Base-by-base conservation (phyloP, 2,329 filamentous ascomycete species). In the Arthrobotrys iridis region DNA sequence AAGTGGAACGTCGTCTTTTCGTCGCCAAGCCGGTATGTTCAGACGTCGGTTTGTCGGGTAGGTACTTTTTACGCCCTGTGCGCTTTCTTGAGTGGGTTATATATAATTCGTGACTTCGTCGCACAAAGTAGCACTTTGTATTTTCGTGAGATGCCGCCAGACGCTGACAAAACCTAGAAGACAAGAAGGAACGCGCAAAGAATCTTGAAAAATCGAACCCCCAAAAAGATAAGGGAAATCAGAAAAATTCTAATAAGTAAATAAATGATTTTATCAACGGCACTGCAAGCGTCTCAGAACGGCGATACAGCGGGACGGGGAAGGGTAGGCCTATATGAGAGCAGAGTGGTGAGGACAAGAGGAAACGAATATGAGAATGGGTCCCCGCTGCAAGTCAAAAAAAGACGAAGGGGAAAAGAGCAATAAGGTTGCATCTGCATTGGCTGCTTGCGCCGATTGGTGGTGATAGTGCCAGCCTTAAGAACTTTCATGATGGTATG, bases 61-160 rank as follows among this genome's bases (percentile, higher is more conserved):
- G 50, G 50, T 55, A 24, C 50, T 18, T 35, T 37, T 37, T n/a
- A 4, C 30, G 50, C 30, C n/a, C 33, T 35, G 28, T 33, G 26
- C 50, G 37, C 50, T 11, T 22, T n/a, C 15, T 55, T 22, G 46
- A 65, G 35, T 46, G 40, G 40, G 43, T 43, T 43, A 43, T 43
- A 41, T 20, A 18, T 20, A 48, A 40, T 67, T 74, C 70, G 70
- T 74, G 63, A 30, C 70, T 67, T 74, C 62, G 70, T 74, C 20
- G 63, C 40, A 73, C 60, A 73, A 60, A 64, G 43, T 60, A 57
- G 37, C 55, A 41, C 65, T 62, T 59, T 35, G 68, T 66, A 40
- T 66, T 73, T 52, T 73, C 68, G 68, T 66, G 45, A 65, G 20
- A 30, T 41, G 13, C 22, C 46, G 48, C 30, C 30, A 37, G 30